Percentiles rank a stretch among this genome's conserved stretches.
Conservation (phyloP, 192 early-diverging fungal species). For the Martensiomyces pterosporus region DNA sequence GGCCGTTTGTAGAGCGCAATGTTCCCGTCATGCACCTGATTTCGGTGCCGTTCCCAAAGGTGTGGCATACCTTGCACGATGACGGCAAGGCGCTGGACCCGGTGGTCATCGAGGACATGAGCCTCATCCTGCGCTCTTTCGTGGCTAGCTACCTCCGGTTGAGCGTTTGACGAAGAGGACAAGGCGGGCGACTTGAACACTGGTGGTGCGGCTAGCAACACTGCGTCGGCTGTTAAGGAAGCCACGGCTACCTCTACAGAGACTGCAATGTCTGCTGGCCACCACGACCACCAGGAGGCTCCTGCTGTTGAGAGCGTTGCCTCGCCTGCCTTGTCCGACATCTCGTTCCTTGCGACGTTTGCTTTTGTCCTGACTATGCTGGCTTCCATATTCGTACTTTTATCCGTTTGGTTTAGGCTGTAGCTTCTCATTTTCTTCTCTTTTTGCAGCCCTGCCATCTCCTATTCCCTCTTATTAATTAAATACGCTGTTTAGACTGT, state of each 20-base stretch:
- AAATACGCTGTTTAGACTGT: not conserved
- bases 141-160: slow-evolving; percentile 64
- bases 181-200: slow-evolving; percentile 21
- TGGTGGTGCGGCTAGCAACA: not conserved
- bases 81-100: slow-evolving; percentile 64
- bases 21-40: slow-evolving; percentile 88
- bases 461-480: not conserved
- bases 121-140: slow-evolving; percentile 74
- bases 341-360: slow-evolving; percentile 13
- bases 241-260: too few relatives aligned
- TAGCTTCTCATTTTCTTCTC: not conserved
- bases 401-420: not conserved
- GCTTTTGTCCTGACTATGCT: not conserved
- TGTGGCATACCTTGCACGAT: slow-evolving; percentile 83
- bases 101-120: slow-evolving; percentile 66
- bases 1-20: slow-evolving; percentile 75
- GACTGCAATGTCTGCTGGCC: not conserved
- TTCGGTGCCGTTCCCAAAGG: slow-evolving; percentile 74
- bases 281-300: not conserved
- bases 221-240: not conserved
- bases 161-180: slow-evolving; percentile 47
- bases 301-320: not conserved
- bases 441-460: not conserved
- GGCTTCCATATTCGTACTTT: not conserved
- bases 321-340: slow-evolving; percentile 31